These are phyloP conservation scores for Periconia digitata DNA, from an alignment of 2,329 filamentous ascomycete genomes.

Conservation along the genomic window DNA sequence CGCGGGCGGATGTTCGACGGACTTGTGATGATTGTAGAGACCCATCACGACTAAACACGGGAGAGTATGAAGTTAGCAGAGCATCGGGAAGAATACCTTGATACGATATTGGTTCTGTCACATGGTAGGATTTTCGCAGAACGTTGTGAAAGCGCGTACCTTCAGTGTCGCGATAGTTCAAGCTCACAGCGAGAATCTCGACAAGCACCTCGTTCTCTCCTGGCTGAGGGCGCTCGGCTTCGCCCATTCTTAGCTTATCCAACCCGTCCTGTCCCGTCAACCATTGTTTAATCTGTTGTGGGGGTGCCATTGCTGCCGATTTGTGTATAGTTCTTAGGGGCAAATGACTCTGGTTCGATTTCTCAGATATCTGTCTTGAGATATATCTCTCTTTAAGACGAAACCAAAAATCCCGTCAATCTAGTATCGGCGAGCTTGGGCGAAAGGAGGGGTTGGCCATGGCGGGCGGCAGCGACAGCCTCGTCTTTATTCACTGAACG, in stretches of 20 bases:
- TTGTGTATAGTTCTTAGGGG: neutral
- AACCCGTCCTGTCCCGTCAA: slow-evolving; percentile 47
- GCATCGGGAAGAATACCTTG: too few relatives aligned
- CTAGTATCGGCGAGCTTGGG: slow-evolving; percentile 39
- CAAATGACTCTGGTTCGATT: slow-evolving; percentile 2
- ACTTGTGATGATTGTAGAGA: slow-evolving; percentile 66
- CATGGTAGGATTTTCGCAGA: too few relatives aligned
- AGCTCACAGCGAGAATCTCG: slow-evolving; percentile 54
- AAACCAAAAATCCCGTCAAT: slow-evolving; percentile 33
- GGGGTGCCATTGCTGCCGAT: slow-evolving; percentile 22
- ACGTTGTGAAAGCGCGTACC: slow-evolving; percentile 21
- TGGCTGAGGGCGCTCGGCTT: slow-evolving; percentile 36
- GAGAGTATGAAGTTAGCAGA: too few relatives aligned
- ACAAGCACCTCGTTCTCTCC: slow-evolving; percentile 52
- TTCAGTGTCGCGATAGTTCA: slow-evolving; percentile 58
- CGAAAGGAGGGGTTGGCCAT: slow-evolving; percentile 40
- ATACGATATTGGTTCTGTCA: too few relatives aligned
- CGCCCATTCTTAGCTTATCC: slow-evolving; percentile 42
- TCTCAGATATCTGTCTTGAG: slow-evolving; percentile 6
- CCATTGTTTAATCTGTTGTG: slow-evolving; percentile 44
- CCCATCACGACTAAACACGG: slow-evolving; percentile 60
- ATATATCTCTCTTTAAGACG: slow-evolving; percentile 17
- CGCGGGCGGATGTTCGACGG: slow-evolving; percentile 44
- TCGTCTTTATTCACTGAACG: neutral
- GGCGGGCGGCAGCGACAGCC: too few relatives aligned